Evolutionary conservation across 352 stramenopile species (phyloP).

Genomic region (Pythium rishiriense): DNA sequence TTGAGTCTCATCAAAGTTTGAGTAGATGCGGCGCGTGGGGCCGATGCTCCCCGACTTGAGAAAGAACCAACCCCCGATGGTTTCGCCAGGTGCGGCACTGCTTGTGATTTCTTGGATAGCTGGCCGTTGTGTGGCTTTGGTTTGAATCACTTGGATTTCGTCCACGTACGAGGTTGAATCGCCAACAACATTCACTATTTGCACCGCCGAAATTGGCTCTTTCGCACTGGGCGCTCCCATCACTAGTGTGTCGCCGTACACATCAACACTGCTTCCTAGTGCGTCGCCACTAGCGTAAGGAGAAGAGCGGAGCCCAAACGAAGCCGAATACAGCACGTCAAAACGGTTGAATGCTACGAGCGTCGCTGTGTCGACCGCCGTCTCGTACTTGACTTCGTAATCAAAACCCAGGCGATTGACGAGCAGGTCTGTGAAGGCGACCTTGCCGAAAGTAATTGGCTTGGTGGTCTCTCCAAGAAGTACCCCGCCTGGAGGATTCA

Average conservation of each 20-base stretch:
- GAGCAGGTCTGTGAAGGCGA: slow-evolving; percentile 67
- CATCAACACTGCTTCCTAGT: slow-evolving; percentile 65
- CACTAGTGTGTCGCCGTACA: slow-evolving; percentile 66
- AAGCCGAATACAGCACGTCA: slow-evolving; percentile 70
- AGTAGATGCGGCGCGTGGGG: slow-evolving; percentile 56
- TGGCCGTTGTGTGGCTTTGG: slow-evolving; percentile 49
- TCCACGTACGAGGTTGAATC: slow-evolving; percentile 55
- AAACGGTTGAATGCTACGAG: slow-evolving; percentile 58
- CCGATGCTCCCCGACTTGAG: slow-evolving; percentile 57
- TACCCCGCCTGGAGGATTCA: slow-evolving; percentile 74
- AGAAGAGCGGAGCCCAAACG: slow-evolving; percentile 61
- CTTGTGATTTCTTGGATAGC: slow-evolving; percentile 73
- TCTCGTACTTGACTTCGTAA: slow-evolving; percentile 65
- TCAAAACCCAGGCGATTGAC: slow-evolving; percentile 72
- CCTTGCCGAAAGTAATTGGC: slow-evolving; percentile 56
- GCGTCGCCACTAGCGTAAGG: slow-evolving; percentile 58
- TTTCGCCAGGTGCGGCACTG: slow-evolving; percentile 60
- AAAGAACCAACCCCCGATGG: slow-evolving; percentile 73
- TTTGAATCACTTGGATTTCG: slow-evolving; percentile 73
- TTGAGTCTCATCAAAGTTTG: slow-evolving; percentile 69
- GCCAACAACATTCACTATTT: slow-evolving; percentile 62
- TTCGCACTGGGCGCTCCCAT: slow-evolving; percentile 63
- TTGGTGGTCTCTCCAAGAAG: slow-evolving; percentile 43
- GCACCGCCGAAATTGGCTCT: slow-evolving; percentile 62
- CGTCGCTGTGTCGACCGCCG: slow-evolving; percentile 36